Conservation (phyloP, 306 rosid species). For the Rubus idaeus region DNA sequence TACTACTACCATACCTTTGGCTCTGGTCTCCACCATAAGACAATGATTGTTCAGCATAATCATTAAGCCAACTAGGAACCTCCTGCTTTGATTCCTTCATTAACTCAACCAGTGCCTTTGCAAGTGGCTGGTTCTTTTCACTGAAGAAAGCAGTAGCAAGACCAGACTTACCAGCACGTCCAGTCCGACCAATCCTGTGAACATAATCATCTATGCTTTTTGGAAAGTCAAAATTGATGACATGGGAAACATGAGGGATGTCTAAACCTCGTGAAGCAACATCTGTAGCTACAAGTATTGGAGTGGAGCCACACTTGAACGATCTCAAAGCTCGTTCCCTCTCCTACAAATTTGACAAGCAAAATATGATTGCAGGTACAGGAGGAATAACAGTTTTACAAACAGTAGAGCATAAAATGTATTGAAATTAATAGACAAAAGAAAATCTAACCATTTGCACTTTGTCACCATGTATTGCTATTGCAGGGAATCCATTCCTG, state of each 20-base stretch:
- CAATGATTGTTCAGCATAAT: slow-evolving; percentile 23
- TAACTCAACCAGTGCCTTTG: slow-evolving; percentile 35
- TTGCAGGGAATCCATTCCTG: slow-evolving; percentile 28
- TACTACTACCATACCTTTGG: slow-evolving; percentile 18
- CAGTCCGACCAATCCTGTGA: slow-evolving; percentile 46
- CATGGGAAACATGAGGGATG: slow-evolving; percentile 41
- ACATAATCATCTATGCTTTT: slow-evolving; percentile 45
- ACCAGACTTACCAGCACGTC: slow-evolving; percentile 50
- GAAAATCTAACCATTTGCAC: slow-evolving; percentile 31
- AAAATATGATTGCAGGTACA: background rate
- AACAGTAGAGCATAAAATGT: background rate
- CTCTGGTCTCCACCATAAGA: slow-evolving; percentile 7
- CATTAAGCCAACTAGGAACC: slow-evolving; percentile 40
- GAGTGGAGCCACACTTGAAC: slow-evolving; percentile 35
- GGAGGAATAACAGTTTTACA: background rate
- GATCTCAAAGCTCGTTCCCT: slow-evolving; percentile 34
- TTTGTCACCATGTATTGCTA: slow-evolving; percentile 45
- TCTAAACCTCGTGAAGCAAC: slow-evolving; percentile 46
- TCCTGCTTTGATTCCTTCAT: slow-evolving; percentile 41
- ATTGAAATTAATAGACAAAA: background rate
- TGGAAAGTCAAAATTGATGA: slow-evolving; percentile 48
- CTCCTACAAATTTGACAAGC: slow-evolving; percentile 24
- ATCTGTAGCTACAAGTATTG: slow-evolving; percentile 38
- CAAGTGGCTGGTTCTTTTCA: slow-evolving; percentile 38
- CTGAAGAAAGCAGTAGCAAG: slow-evolving; percentile 47